Percentiles rank a stretch among this genome's conserved stretches.
These are phyloP conservation scores for Rhizopogon parksii DNA, from an alignment of 1,284 basidiomycete genomes.

Conservation along the genomic window DNA sequence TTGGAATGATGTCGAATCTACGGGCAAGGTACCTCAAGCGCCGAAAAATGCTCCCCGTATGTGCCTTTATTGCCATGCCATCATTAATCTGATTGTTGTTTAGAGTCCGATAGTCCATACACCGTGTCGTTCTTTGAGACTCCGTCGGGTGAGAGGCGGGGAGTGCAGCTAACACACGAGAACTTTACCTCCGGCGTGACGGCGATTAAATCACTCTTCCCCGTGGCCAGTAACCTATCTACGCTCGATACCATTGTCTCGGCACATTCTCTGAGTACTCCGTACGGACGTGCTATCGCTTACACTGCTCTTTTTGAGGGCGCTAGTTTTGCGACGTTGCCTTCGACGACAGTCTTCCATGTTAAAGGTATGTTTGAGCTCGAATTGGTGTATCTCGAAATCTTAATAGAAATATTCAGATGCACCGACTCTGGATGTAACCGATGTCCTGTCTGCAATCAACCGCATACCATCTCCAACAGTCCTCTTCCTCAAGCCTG, in stretches of 20 bases:
- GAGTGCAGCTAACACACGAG: slow-evolving; percentile 65
- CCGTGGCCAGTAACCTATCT: slow-evolving; percentile 53
- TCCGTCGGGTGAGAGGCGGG: slow-evolving; percentile 46
- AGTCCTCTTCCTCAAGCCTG: slow-evolving; percentile 54
- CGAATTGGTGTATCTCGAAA: slow-evolving; percentile 1
- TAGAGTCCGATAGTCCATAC: slow-evolving; percentile 57
- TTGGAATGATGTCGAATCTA: slow-evolving; percentile 60
- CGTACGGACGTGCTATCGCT: slow-evolving; percentile 65
- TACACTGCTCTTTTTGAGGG: slow-evolving; percentile 73
- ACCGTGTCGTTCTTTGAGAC: slow-evolving; percentile 59
- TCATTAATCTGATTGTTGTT: neutral
- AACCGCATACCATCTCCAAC: slow-evolving; percentile 61
- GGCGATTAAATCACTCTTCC: slow-evolving; percentile 59
- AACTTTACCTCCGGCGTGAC: slow-evolving; percentile 77
- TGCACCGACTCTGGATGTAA: slow-evolving; percentile 28
- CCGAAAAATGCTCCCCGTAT: slow-evolving; percentile 16
- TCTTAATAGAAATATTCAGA: slow-evolving; percentile 12
- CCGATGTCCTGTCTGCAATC: slow-evolving; percentile 42
- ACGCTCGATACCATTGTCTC: slow-evolving; percentile 68
- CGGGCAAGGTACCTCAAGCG: slow-evolving; percentile 37
- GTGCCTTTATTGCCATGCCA: slow-evolving; percentile 6
- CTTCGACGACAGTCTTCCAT: slow-evolving; percentile 47
- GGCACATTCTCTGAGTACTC: slow-evolving; percentile 59
- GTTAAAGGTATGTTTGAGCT: slow-evolving; percentile 12
- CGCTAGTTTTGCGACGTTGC: slow-evolving; percentile 59